Percentiles rank a stretch among this genome's conserved stretches.
Conservation (phyloP, 1,139 yeast species). For the Arxiozyma telluris region DNA sequence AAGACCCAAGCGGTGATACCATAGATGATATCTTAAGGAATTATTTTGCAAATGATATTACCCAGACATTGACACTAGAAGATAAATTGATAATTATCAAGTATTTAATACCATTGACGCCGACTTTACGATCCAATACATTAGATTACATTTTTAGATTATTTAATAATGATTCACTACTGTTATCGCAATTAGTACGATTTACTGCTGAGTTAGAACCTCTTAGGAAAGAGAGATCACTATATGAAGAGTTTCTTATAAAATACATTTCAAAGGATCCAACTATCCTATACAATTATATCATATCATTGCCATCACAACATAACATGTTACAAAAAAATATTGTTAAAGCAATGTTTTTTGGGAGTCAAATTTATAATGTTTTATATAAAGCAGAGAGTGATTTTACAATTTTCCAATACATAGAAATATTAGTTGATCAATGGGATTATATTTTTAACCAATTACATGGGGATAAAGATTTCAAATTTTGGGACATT, state of each 20-base stretch:
- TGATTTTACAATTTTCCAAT: constrained; percentile 14
- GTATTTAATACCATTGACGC: constrained; percentile 19
- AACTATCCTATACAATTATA: not conserved
- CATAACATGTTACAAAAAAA: constrained; percentile 11
- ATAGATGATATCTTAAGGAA: constrained; percentile 8
- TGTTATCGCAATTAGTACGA: constrained; percentile 10
- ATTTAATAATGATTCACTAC: constrained; percentile 8
- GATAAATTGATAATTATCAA: constrained; percentile 7
- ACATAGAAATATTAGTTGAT: constrained; percentile 17
- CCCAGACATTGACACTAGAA: not conserved
- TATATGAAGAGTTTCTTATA: not conserved
- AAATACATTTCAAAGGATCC: not conserved
- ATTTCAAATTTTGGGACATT: not conserved
- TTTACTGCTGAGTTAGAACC: constrained; percentile 1
- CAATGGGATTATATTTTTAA: constrained; percentile 25
- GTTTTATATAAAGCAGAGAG: constrained; percentile 18
- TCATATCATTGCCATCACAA: not conserved
- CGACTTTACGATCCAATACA: constrained; percentile 13
- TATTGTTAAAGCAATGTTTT: constrained; percentile 25
- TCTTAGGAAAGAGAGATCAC: not conserved
- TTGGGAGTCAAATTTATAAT: constrained; percentile 33
- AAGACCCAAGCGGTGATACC: constrained; percentile 7
- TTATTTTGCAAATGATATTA: not conserved
- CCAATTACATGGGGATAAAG: not conserved
- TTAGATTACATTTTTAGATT: constrained; percentile 7